Evolutionary conservation across 352 stramenopile genomes (phyloP).

Genomic region (Phytophthora rubi): DNA sequence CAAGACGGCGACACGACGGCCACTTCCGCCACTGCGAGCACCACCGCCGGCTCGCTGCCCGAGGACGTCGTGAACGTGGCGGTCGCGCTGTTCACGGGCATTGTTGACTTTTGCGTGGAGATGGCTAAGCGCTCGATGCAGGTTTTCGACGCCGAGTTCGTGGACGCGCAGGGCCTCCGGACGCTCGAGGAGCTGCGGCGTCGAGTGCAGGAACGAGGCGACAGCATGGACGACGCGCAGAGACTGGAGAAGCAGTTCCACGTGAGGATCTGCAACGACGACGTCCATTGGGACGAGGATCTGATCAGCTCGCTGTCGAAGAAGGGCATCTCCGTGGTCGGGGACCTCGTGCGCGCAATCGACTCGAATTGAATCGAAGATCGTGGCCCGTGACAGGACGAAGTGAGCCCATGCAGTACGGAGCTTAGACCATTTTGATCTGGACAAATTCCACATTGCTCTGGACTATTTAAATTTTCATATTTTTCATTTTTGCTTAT

Average conservation of each 20-base stretch:
- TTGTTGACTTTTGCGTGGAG: slow-evolving; percentile 75
- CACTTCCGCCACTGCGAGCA: slow-evolving; percentile 8
- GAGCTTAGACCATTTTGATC: too few species aligned
- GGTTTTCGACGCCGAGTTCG: slow-evolving; percentile 66
- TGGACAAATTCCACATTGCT: too few species aligned
- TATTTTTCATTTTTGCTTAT: too few species aligned
- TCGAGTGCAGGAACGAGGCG: slow-evolving; percentile 1
- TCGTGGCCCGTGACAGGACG: too few species aligned
- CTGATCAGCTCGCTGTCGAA: too few species aligned
- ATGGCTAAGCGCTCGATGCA: slow-evolving; percentile 78
- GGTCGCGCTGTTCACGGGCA: slow-evolving; percentile 68
- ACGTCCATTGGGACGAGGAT: too few species aligned
- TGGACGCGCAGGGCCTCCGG: slow-evolving; percentile 58
- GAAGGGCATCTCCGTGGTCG: too few species aligned
- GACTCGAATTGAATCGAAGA: too few species aligned
- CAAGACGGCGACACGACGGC: slow-evolving; percentile 16
- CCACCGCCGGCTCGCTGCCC: slow-evolving; percentile 39
- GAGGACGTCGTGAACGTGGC: slow-evolving; percentile 58
- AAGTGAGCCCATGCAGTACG: too few species aligned
- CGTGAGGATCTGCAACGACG: slow-evolving; percentile 95
- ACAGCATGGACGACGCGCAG: slow-evolving; percentile 24
- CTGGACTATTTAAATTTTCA: too few species aligned
- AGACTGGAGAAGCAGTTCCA: slow-evolving; percentile 76
- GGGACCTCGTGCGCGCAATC: too few species aligned
- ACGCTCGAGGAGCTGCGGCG: slow-evolving; percentile 34